A percentile compares a stretch with the other conserved stretches of the same genome.
Evolutionary conservation across 768 basidiomycete genomes (phyloP).

Genomic region (Leccinellum luteum): DNA sequence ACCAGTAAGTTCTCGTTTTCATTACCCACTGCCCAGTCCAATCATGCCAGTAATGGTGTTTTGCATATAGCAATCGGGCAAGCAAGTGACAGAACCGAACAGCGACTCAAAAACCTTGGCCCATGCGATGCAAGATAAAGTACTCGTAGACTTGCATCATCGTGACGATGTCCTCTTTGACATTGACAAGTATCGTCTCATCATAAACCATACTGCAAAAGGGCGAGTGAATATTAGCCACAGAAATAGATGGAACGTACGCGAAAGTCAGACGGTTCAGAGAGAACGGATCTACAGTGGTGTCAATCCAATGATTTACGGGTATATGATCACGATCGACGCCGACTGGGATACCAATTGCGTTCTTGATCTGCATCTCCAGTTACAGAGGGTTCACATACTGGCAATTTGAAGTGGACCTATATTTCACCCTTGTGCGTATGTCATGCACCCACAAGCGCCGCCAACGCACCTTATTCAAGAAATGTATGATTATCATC

Average conservation of each 20-base stretch:
- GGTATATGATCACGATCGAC: too few relatives aligned
- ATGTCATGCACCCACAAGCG: not conserved
- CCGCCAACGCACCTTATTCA: slow-evolving; percentile 73
- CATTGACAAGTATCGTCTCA: slow-evolving; percentile 89
- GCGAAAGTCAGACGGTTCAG: too few relatives aligned
- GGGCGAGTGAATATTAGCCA: slow-evolving; percentile 38
- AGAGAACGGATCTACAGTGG: too few relatives aligned
- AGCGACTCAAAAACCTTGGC: slow-evolving; percentile 96
- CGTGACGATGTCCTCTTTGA: slow-evolving; percentile 91
- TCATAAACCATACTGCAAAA: slow-evolving; percentile 87
- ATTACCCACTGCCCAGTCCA: too few relatives aligned
- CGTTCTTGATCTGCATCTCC: slow-evolving; percentile 99
- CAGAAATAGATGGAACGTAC: too few relatives aligned
- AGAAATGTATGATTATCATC: slow-evolving; percentile 93
- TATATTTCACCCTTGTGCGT: slow-evolving; percentile 25
- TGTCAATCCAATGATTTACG: too few relatives aligned
- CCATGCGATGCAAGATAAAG: slow-evolving; percentile 88
- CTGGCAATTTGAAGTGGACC: slow-evolving; percentile 95
- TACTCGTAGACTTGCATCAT: slow-evolving; percentile 99
- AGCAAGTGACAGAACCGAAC: slow-evolving; percentile 98
- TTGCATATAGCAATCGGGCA: slow-evolving; percentile 47
- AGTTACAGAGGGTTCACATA: slow-evolving; percentile 87
- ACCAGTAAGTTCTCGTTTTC: too few relatives aligned
- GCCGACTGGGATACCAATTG: slow-evolving; percentile 99
- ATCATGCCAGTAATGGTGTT: too few relatives aligned